Conservation (phyloP, 1,139 yeast genomes). For the Nakaseomyces uthaithaninus region DNA sequence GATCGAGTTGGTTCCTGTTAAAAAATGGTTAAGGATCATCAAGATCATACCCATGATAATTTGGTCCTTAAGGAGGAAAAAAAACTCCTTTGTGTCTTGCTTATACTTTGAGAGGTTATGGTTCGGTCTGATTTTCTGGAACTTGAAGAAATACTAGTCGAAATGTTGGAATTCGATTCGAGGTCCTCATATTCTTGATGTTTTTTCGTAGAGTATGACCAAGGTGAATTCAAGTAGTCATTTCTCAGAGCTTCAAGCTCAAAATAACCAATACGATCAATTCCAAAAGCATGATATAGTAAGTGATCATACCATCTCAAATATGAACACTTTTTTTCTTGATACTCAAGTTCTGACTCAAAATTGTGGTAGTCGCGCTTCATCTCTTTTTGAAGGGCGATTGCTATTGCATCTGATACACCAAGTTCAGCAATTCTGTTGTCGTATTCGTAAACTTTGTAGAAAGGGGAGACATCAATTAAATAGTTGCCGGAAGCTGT, state of each 20-base stretch:
- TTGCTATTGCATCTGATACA: conserved; percentile 18
- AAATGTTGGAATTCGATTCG: background rate
- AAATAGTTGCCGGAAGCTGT: background rate
- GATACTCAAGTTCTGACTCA: conserved; percentile 23
- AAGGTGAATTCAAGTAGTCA: background rate
- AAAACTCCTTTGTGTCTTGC: background rate
- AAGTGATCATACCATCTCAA: conserved; percentile 17
- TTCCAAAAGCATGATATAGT: conserved; percentile 23
- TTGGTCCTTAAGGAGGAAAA: background rate
- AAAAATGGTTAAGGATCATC: no score
- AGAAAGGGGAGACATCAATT: conserved; percentile 16
- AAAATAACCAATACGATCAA: conserved; percentile 25
- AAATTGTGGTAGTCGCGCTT: conserved; percentile 16
- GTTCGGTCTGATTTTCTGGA: background rate
- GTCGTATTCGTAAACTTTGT: conserved; percentile 19
- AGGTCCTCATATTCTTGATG: background rate
- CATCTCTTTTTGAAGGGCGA: conserved; percentile 18
- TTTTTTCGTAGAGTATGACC: background rate
- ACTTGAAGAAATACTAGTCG: background rate
- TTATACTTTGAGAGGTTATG: background rate
- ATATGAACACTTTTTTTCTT: conserved; percentile 15
- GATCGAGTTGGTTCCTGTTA: no score
- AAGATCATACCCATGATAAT: background rate
- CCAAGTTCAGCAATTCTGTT: conserved; percentile 18
- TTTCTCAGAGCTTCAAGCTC: conserved; percentile 6